Base-by-base conservation (phyloP, 1,139 yeast species). In the Zygosaccharomyces pseudobailii region DNA sequence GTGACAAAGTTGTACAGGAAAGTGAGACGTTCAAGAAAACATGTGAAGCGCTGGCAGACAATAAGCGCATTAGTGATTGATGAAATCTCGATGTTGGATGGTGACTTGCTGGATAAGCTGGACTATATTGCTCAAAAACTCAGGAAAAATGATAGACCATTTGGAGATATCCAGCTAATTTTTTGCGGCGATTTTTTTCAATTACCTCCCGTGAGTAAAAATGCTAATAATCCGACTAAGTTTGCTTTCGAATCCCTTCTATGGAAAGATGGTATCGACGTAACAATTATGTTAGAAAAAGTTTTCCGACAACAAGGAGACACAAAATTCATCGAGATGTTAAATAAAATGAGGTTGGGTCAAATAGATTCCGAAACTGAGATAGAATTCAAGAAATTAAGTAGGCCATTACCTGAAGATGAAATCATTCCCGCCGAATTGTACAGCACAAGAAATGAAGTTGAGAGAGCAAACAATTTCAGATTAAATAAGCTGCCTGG, bases 221-320 rank as follows among this genome's bases (percentile, higher is more conserved):
- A 65, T 22, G 52, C 55, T 13, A 39, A 43, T 3, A 56, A 51
- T 19, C 50, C 55, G 5, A 54, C 74, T 1, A 58, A 71, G 49
- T 90, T 87, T 68, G 85, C 95, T 8, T 92, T 92, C 66, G 94
- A 90, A 58, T 77, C 92, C 8, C 59, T 68, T 2, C 71, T 84
- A 2, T 92, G 99, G 99, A 71, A 72, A 43, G 70, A 71, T 22
- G 74, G 83, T 1, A 79, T 92, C 43, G 71, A 78, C 32, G 71
- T 75, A 37, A 86, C 95, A 0, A 80, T 88, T 45, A 79, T 84
- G 31, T 70, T 92, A 40, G 74, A 78, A 47, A 87, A 84, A 55
- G 94, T 92, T n/a, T 92, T 89, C 66, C 78, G 99, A 54, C 98
- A 92, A 65, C 82, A 82, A 59, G 95, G 95, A 38, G 95, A 87